These are phyloP conservation scores for Talaromyces wortmannii DNA, from an alignment of 495 filamentous ascomycete genomes.

Conservation along the genomic window DNA sequence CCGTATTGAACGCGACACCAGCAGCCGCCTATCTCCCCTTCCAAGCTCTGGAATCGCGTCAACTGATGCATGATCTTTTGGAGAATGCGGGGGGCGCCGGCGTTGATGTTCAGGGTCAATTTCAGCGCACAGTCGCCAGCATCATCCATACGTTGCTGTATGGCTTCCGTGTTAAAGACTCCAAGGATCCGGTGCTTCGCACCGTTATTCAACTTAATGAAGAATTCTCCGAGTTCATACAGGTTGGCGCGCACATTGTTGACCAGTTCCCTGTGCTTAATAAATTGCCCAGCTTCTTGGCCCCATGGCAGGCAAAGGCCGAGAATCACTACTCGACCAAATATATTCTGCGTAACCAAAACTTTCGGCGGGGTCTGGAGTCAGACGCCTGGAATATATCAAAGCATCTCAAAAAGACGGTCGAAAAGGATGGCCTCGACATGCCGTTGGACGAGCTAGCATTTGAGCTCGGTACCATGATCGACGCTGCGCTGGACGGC, in stretches of 20 bases:
- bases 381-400: slow-evolving; percentile 1
- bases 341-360: slow-evolving; percentile 1
- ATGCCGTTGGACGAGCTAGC: slow-evolving; percentile 10
- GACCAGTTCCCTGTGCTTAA: slow-evolving; percentile 15
- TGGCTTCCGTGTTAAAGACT: slow-evolving; percentile 10
- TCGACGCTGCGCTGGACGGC: slow-evolving; percentile 13
- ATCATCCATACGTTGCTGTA: slow-evolving; percentile 14
- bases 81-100: background rate
- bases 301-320: slow-evolving; percentile 13
- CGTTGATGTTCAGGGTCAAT: background rate
- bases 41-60: slow-evolving; percentile 5
- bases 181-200: slow-evolving; percentile 7
- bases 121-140: slow-evolving; percentile 10
- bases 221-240: slow-evolving; percentile 10
- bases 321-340: slow-evolving; percentile 11
- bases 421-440: slow-evolving; percentile 3
- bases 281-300: slow-evolving; percentile 10
- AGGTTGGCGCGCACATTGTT: slow-evolving; percentile 9
- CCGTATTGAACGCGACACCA: slow-evolving; percentile 11
- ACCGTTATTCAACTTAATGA: slow-evolving; percentile 10
- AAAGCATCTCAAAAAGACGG: slow-evolving; percentile 3
- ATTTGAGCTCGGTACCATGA: slow-evolving; percentile 14
- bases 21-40: slow-evolving; percentile 12
- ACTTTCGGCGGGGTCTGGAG: background rate
- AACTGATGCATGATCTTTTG: slow-evolving; percentile 3